A percentile compares a stretch with the other conserved stretches of the same genome.
Conservation (phyloP, 768 basidiomycete genomes). For the Phaffia australis region DNA sequence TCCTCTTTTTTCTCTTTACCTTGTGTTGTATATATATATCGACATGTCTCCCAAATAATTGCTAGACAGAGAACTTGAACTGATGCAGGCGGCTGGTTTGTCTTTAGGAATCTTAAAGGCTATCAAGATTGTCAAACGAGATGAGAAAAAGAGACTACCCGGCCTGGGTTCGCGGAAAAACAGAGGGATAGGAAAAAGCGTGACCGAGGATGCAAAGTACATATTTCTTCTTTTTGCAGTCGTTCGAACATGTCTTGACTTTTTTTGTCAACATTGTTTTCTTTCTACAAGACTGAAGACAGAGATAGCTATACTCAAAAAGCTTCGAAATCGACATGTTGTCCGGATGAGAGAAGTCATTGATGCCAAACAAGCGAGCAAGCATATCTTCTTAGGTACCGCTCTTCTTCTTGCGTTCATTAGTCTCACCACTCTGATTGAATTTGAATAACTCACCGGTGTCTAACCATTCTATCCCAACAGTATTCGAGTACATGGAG, state of each 20-base stretch:
- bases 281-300: conserved; percentile 56
- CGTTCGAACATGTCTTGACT: neutral
- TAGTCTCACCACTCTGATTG: neutral
- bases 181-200: no score
- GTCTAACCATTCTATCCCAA: conserved; percentile 3
- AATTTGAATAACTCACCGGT: neutral
- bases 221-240: neutral
- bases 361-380: conserved; percentile 65
- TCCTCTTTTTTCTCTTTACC: neutral
- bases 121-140: conserved; percentile 41
- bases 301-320: conserved; percentile 99
- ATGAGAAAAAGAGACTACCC: conserved; percentile 57
- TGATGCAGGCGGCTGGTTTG: neutral
- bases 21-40: neutral
- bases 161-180: conserved; percentile 29
- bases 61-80: neutral
- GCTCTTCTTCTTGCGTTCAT: conserved; percentile 3
- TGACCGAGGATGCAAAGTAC: no score
- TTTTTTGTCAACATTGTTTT: neutral
- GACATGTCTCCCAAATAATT: neutral
- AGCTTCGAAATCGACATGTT: conserved; percentile 77
- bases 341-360: conserved; percentile 87
- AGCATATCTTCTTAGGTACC: conserved; percentile 84
- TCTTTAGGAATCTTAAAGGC: conserved; percentile 29
- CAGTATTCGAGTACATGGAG: conserved; percentile 92